Evolutionary conservation across 2,329 filamentous ascomycete species (phyloP), one percentile per base, ranked within the genome.

Genomic region (Domatiomyces catenatus): DNA sequence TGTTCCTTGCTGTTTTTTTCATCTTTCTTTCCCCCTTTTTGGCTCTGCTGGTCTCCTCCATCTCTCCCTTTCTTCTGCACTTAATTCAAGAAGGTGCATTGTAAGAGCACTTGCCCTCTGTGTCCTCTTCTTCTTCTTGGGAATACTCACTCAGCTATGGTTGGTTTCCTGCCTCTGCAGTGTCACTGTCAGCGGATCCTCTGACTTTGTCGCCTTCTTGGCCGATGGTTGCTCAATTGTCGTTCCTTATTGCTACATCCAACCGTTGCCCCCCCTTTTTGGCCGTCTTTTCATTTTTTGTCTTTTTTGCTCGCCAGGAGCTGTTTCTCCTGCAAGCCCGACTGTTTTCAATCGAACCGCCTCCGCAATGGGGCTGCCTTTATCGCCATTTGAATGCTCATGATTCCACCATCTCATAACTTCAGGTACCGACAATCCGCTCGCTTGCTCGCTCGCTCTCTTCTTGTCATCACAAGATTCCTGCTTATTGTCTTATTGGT

Each of bases 401-500:
- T 8, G 15, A 8, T 15, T 39, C 10, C 32, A 39, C 32, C 12
- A 2, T 39, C 32, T 39, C 32, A 15, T 15, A 39, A 15, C 32
- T 15, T 12, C 10, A 15, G 8, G 32, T 15, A 15, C 5, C 32
- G 32, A 5, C 32, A 15, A 39, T 39, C 3, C 32, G 15, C 32
- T 15, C n/a, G n/a, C 8, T 39, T 15, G 15, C 32, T 39, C 32
- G n/a, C n/a, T n/a, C n/a, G n/a, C n/a, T n/a, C n/a, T n/a, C n/a
- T 3, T 24, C 32, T 15, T 15, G 32, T 39, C 32, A 39, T 39
- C 32, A 15, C 10, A 10, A 39, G n/a, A n/a, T n/a, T 10, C 18
- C 8, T 24, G 46, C 58, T 63, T 70, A 83, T 73, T 76, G 74
- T 59, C 79, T 75, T 61, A 84, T 83, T 18, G 81, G 80, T 53